A percentile compares a stretch with the other conserved stretches of the same genome.
phyloP scores from a whole-genome alignment of 371 early-diverging fungal genomes.

The Mucor racemosus region DNA sequence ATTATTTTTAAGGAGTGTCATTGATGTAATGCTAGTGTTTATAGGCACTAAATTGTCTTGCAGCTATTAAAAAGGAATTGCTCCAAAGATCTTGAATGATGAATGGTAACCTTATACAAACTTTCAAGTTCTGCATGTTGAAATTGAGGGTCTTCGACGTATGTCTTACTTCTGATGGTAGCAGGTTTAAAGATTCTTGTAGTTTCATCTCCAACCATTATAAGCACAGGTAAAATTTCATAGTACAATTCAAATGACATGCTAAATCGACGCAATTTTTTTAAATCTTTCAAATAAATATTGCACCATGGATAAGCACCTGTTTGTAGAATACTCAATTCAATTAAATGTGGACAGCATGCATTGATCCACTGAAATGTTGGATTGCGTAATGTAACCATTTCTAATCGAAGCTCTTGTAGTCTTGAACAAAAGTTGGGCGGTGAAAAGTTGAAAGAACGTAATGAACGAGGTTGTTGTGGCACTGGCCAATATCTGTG shows the following conservation, averaged over 20 bases:
- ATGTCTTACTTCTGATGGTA: not conserved
- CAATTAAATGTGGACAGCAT: not conserved
- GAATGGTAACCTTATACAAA: not conserved
- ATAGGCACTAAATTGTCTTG: not conserved
- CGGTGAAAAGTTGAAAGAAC: not conserved
- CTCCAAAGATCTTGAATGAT: not conserved
- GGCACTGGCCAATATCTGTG: not conserved
- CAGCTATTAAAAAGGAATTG: not conserved
- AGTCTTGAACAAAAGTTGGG: not conserved
- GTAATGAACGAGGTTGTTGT: not conserved
- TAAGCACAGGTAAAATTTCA: not conserved
- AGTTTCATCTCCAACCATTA: not conserved
- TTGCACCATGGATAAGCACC: not conserved
- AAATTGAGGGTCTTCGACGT: not conserved
- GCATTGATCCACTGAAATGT: conserved; percentile 1
- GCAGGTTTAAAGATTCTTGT: not conserved
- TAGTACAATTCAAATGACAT: not conserved
- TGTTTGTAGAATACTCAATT: not conserved
- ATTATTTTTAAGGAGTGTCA: no score
- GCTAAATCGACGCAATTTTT: not conserved
- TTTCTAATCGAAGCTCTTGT: not conserved
- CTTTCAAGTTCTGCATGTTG: not conserved
- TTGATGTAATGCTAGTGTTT: not conserved
- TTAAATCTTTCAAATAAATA: not conserved
- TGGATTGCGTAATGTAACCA: not conserved